Evolutionary conservation across 345 rosid species (phyloP), one percentile per base, ranked within the genome.

Genomic region (Schrenkiella parvula): DNA sequence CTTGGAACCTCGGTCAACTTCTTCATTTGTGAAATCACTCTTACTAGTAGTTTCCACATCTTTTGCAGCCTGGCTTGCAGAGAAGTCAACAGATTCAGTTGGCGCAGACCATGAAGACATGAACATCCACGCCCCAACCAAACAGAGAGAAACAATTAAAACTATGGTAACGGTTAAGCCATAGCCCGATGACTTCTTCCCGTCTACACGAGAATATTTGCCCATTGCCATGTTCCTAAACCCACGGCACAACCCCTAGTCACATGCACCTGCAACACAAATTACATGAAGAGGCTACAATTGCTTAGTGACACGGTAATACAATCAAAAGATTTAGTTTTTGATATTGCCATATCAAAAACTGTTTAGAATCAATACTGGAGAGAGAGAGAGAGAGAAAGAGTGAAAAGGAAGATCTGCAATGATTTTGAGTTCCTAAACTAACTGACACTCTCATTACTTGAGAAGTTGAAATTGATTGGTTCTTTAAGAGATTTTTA

Each of bases 111-210:
- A 83, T 9, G 96, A 85, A n/a, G 97, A 84, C 82, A 89, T 86
- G 71, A 89, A 80, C 87, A 83, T 88, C 97, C 98, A 93, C 31
- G 83, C 81, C 19, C 96, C 98, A 71, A 89, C 85, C 70, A 93
- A 80, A 81, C 86, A 83, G 8, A 91, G 72, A 46, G 86, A 82
- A 66, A 89, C 87, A 60, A 91, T 41, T n/a, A 82, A 84, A 52
- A 81, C 88, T 22, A 88, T 62, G 28, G 83, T 80, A 70, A 88
- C 81, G 12, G 89, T 84, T 13, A 87, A 86, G 64, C 91, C 86
- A 77, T 82, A 83, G 58, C 79, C 77, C 1, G 93, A 73, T 31
- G 90, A 81, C 64, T 83, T 87, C 80, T 85, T 80, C 77, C 83
- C 86, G 53, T 89, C 96, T 64, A 89, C 73, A 62, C 86, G 82